phyloP scores from a whole-genome alignment of 1,139 yeast genomes.

The Arxiozyma telluris region DNA sequence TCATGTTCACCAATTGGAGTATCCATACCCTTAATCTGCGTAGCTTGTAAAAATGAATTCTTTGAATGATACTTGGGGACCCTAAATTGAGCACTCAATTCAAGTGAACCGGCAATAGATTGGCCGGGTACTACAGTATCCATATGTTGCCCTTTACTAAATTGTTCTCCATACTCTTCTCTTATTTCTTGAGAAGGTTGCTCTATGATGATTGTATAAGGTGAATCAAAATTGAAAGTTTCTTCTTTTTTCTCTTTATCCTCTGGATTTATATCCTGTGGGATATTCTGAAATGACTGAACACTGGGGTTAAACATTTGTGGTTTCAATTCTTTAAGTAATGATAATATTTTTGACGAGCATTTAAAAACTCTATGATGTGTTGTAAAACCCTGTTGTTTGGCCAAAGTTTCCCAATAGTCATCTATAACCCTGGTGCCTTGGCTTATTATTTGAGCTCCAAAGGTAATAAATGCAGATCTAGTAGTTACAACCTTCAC shows the following conservation, averaged over 20 bases:
- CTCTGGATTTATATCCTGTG: background rate
- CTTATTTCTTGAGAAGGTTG: conserved; percentile 23
- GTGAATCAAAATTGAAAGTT: conserved; percentile 12
- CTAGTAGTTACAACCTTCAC: conserved; percentile 21
- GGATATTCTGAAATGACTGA: background rate
- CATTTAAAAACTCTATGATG: conserved; percentile 36
- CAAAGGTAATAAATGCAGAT: conserved; percentile 61
- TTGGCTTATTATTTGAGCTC: conserved; percentile 52
- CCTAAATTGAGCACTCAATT: conserved; percentile 30
- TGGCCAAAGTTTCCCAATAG: conserved; percentile 66
- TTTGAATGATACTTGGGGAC: conserved; percentile 34
- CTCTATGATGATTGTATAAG: conserved; percentile 24
- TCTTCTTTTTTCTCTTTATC: background rate
- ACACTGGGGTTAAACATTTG: conserved; percentile 2
- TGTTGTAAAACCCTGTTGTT: conserved; percentile 47
- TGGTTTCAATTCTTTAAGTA: conserved; percentile 18
- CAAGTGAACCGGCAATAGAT: conserved; percentile 33
- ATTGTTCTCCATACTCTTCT: conserved; percentile 18
- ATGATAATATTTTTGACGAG: conserved; percentile 11
- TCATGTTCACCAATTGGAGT: conserved; percentile 19
- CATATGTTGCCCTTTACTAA: conserved; percentile 22
- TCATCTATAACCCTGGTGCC: conserved; percentile 68
- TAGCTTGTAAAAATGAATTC: conserved; percentile 23
- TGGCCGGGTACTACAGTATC: conserved; percentile 32
- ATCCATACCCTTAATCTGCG: conserved; percentile 27